Conservation (phyloP, 176 grass and related monocot species). For the Juncus inflexus region DNA sequence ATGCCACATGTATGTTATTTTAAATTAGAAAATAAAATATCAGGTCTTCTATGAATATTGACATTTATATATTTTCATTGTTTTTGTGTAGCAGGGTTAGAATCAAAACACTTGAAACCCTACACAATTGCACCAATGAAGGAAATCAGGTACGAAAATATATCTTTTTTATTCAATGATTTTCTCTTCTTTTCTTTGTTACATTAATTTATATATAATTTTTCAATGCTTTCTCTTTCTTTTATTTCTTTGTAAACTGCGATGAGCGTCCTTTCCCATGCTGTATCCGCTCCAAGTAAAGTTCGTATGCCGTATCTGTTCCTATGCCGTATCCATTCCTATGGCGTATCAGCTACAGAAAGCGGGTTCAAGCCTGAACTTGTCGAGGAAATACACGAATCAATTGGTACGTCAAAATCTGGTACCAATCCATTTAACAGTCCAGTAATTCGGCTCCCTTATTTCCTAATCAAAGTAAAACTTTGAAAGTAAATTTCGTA, state of each 20-base stretch:
- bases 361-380: no score
- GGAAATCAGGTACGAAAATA: conserved; percentile 60
- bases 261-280: conserved; percentile 37
- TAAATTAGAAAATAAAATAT: background rate
- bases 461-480: conserved; percentile 42
- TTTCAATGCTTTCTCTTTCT: background rate
- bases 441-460: conserved; percentile 66
- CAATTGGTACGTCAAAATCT: conserved; percentile 51
- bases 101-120: conserved; percentile 66
- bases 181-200: background rate
- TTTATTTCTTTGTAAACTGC: conserved; percentile 45
- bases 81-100: conserved; percentile 47
- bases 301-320: no score
- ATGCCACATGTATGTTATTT: conserved; percentile 76
- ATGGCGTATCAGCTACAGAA: no score
- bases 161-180: background rate
- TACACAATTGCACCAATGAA: conserved; percentile 88
- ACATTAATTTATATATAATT: background rate
- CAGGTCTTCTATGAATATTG: conserved; percentile 26
- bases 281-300: no score
- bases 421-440: conserved; percentile 66
- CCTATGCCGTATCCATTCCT: no score
- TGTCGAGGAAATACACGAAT: no score
- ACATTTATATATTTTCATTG: conserved; percentile 9
- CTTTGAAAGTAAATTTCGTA: no score